These are phyloP conservation scores for Trametes villosa DNA, from an alignment of 768 basidiomycete species.

Conservation along the genomic window DNA sequence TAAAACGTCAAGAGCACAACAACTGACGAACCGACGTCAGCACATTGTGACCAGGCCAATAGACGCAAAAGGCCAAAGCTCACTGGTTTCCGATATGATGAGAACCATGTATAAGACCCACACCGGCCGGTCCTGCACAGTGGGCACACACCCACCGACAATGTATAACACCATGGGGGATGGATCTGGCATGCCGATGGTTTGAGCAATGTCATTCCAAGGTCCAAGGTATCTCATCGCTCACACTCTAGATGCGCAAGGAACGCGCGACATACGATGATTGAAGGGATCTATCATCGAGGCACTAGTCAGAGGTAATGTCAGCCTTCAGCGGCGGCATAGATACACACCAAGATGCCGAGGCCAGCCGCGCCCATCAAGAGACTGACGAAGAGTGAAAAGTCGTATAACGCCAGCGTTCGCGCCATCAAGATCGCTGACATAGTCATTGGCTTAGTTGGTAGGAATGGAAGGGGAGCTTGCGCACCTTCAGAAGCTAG, in stretches of 20 bases:
- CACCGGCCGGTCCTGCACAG: background rate
- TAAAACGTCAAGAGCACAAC: background rate
- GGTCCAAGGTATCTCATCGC: background rate
- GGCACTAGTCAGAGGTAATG: no score
- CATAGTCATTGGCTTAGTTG: background rate
- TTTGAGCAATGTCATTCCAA: no score
- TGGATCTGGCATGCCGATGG: background rate
- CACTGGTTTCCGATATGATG: conserved; percentile 5
- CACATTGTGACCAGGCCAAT: background rate
- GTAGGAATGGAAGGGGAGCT: background rate
- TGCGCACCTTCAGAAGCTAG: background rate
- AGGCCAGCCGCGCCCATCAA: background rate
- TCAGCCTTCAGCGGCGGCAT: no score
- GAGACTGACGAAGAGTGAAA: background rate
- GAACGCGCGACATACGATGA: background rate
- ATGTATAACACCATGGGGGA: background rate
- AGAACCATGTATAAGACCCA: conserved; percentile 3
- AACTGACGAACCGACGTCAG: background rate
- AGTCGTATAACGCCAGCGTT: conserved; percentile 9
- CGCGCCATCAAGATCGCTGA: conserved; percentile 4
- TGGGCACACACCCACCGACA: conserved; percentile 3
- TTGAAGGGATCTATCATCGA: background rate
- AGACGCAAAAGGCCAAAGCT: background rate
- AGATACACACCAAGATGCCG: background rate
- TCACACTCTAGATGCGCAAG: background rate